A percentile compares a stretch with the other conserved stretches of the same genome.
phyloP scores from a whole-genome alignment of 164 flowering plant genomes.

The Aristolochia fimbriata region DNA sequence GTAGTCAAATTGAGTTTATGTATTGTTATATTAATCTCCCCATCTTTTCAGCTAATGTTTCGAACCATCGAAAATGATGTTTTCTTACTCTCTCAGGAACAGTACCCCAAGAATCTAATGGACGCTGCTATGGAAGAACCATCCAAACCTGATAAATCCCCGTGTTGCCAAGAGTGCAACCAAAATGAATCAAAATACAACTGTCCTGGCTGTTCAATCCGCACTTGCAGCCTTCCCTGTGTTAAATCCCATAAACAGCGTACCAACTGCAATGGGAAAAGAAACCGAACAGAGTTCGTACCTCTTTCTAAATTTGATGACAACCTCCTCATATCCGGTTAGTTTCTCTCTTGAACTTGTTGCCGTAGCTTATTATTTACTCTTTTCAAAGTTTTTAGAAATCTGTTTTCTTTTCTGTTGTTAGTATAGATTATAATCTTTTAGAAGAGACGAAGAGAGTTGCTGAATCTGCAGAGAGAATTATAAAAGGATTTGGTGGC shows the following conservation, averaged over 20 bases:
- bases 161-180: constrained; percentile 18
- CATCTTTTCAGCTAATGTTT: neutral
- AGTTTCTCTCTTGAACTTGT: neutral
- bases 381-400: neutral
- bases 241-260: constrained; percentile 27
- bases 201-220: constrained; percentile 25
- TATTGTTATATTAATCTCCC: neutral
- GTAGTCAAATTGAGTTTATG: neutral
- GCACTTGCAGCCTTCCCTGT: constrained; percentile 25
- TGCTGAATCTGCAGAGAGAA: constrained; percentile 62
- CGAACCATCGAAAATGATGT: neutral
- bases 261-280: constrained; percentile 21
- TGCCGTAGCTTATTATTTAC: neutral
- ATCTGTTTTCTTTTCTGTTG: neutral
- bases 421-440: constrained; percentile 46
- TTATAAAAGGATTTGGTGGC: constrained; percentile 32
- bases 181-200: constrained; percentile 17
- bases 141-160: constrained; percentile 6
- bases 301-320: constrained; percentile 25
- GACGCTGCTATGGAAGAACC: constrained; percentile 5
- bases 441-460: constrained; percentile 70
- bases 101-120: neutral
- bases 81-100: neutral
- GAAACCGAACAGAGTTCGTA: constrained; percentile 13
- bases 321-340: constrained; percentile 21